Evolutionary conservation across 441 rosid species (phyloP), one percentile per base, ranked within the genome.

Genomic region (Theobroma grandiflorum): DNA sequence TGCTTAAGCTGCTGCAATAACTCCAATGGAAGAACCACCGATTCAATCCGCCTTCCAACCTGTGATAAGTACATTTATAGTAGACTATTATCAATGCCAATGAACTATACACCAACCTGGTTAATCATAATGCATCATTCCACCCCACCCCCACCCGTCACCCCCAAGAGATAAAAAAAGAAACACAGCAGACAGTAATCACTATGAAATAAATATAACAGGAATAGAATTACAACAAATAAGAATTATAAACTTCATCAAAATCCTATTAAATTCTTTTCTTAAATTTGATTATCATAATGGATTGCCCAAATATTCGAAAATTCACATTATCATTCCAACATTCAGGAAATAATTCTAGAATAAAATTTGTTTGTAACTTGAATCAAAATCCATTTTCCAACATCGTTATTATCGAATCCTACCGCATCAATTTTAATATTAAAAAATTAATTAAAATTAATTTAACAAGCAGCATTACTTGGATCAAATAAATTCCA

Each of bases 31-130:
- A 97, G 95, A 78, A 95, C 98, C 65, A 90, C 93, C 0, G 93
- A 85, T 86, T 97, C 99, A 72, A 95, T 90, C 82, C 94, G 86
- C 84, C 95, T 91, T 64, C 99, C 99, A 31, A 93, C 98, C 98
- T 97, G 87, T 53, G 68, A 42, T 63, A 74, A 62, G 18, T 38
- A 76, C 20, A 67, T 52, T 15, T 53, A 53, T 33, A 11, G 31
- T 31, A 55, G 0, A 59, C 45, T 26, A 26, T 26, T 3, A 45
- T 61, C 78, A 43, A 26, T 40, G 1, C 26, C 57, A 22, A 57
- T 40, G 66, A 40, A 40, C 8, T 20, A 74, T 0, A 8, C 20
- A 72, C 8, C 55, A 35, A 68, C 37, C 45, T 3, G 31, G 50
- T 38, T 14, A 65, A 66, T 68, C 37, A 15, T 68, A 18, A 22